phyloP scores from a whole-genome alignment of 2,329 filamentous ascomycete species.

The Pseudogymnoascus pannorum region DNA sequence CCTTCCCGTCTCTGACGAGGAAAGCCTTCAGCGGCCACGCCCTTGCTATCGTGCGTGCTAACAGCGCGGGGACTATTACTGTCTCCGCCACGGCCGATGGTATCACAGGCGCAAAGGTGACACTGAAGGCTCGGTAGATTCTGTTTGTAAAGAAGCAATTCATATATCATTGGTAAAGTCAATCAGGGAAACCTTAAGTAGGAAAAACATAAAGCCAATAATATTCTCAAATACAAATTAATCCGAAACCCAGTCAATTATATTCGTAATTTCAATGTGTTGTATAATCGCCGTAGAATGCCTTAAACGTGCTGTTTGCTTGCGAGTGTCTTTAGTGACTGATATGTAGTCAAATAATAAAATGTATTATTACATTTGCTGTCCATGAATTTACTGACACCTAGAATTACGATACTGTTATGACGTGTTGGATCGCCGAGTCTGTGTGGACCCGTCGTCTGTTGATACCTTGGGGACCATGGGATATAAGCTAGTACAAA shows the following conservation, averaged over 20 bases:
- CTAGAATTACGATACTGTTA: neutral
- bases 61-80: slow-evolving; percentile 24
- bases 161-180: too few species aligned
- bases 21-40: slow-evolving; percentile 37
- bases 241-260: neutral
- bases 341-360: neutral
- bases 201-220: neutral
- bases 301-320: too few species aligned
- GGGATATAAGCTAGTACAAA: neutral
- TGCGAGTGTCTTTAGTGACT: neutral
- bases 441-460: too few species aligned
- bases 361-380: neutral
- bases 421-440: neutral
- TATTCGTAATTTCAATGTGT: neutral
- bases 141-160: neutral
- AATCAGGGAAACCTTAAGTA: neutral
- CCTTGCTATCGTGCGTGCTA: slow-evolving; percentile 33
- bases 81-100: slow-evolving; percentile 21
- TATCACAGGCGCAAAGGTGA: slow-evolving; percentile 16
- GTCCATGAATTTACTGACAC: neutral
- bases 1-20: slow-evolving; percentile 34
- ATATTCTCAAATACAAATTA: neutral
- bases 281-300: neutral
- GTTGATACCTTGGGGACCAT: too few species aligned
- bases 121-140: neutral